These are phyloP conservation scores for Helichrysum umbraculigerum DNA, from an alignment of 129 eudicot species.

Conservation along the genomic window DNA sequence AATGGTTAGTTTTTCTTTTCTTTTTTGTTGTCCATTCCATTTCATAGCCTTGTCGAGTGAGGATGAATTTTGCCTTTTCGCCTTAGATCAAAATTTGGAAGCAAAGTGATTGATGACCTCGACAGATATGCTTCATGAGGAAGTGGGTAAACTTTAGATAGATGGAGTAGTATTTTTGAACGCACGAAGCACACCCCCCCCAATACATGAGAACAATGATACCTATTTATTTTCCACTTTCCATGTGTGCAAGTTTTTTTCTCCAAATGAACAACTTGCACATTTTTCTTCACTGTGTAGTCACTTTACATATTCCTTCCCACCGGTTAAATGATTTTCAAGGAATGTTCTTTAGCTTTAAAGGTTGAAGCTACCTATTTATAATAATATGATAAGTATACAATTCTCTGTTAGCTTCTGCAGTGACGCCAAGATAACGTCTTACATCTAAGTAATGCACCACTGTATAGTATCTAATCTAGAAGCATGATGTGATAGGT, in stretches of 20 bases:
- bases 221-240: background rate
- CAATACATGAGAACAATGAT: background rate
- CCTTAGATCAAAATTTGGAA: background rate
- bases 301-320: background rate
- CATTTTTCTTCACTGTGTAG: background rate
- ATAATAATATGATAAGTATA: background rate
- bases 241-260: background rate
- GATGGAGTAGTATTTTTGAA: background rate
- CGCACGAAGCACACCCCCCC: too few species aligned
- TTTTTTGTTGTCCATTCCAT: background rate
- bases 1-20: background rate
- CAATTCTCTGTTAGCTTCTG: background rate
- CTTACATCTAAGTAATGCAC: background rate
- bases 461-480: background rate
- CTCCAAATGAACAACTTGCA: background rate
- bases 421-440: background rate
- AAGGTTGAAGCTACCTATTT: background rate
- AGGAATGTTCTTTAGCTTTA: background rate
- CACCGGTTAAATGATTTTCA: background rate
- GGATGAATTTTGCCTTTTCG: background rate
- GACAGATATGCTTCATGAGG: background rate
- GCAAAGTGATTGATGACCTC: background rate
- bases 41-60: background rate
- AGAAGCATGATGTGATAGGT: background rate
- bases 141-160: conserved; percentile 4